phyloP scores from a whole-genome alignment of 345 rosid species.

The Salix udensis region DNA sequence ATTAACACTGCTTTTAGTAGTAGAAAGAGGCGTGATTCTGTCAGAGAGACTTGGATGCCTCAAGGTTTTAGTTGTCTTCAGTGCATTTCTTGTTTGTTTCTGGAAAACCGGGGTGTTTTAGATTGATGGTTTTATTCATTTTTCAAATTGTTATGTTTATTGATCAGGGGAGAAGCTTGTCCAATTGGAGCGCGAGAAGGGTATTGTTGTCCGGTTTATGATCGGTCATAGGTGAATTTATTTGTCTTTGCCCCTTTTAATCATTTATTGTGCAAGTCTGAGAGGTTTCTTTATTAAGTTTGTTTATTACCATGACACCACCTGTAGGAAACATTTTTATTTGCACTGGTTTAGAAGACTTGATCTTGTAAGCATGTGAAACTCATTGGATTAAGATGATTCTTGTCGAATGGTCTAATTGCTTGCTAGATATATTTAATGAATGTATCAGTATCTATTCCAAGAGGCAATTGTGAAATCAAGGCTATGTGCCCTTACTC shows the following conservation, averaged over 20 bases:
- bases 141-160: background rate
- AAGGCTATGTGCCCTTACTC: too few species aligned
- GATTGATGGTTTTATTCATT: background rate
- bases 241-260: background rate
- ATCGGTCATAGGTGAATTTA: slow-evolving; percentile 83
- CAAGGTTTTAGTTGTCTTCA: slow-evolving; percentile 46
- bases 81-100: background rate
- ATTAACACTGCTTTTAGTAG: slow-evolving; percentile 95
- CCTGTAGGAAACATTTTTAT: background rate
- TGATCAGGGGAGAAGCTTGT: slow-evolving; percentile 70
- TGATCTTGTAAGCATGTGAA: background rate
- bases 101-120: background rate
- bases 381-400: background rate
- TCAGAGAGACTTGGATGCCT: slow-evolving; percentile 99
- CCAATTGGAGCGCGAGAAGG: slow-evolving; percentile 78
- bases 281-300: background rate
- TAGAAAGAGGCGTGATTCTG: slow-evolving; percentile 93
- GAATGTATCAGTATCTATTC: too few species aligned
- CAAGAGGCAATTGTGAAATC: background rate
- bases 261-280: background rate
- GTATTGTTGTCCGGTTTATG: slow-evolving; percentile 89
- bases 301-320: background rate
- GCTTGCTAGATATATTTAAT: too few species aligned
- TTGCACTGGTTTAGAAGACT: background rate
- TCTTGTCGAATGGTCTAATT: background rate